Conservation (phyloP, 1,284 basidiomycete species). For the Farysia itapuensis region DNA sequence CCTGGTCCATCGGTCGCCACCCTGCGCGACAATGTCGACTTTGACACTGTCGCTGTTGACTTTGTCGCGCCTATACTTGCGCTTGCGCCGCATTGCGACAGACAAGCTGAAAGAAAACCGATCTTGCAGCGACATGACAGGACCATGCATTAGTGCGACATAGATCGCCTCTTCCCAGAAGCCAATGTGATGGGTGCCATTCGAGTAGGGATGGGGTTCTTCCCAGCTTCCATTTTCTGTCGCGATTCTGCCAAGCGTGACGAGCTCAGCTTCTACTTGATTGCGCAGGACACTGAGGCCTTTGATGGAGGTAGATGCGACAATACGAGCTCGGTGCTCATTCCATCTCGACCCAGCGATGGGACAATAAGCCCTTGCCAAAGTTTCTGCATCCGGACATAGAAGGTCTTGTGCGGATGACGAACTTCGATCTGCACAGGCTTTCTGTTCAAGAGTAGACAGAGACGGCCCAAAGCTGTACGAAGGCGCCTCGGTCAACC, state of each 20-base stretch:
- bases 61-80: constrained; percentile 8
- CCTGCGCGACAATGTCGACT: constrained; percentile 39
- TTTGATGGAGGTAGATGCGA: constrained; percentile 29
- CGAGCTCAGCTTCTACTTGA: constrained; percentile 25
- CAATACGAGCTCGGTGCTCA: constrained; percentile 20
- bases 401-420: not conserved
- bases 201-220: constrained; percentile 34
- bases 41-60: constrained; percentile 30
- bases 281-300: constrained; percentile 23
- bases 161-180: constrained; percentile 41
- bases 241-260: constrained; percentile 14
- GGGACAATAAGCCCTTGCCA: constrained; percentile 19
- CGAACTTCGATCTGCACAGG: too few species aligned
- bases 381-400: constrained; percentile 14
- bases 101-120: constrained; percentile 20
- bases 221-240: constrained; percentile 18
- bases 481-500: constrained; percentile 21
- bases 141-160: constrained; percentile 21
- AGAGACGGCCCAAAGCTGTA: constrained; percentile 28
- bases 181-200: constrained; percentile 32
- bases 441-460: too few species aligned
- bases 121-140: constrained; percentile 28
- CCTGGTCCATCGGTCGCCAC: constrained; percentile 36
- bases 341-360: constrained; percentile 27
- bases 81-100: constrained; percentile 10